Evolutionary conservation across 2,329 filamentous ascomycete species (phyloP), one percentile per base, ranked within the genome.

Genomic region (Ophiostoma fasciatum): DNA sequence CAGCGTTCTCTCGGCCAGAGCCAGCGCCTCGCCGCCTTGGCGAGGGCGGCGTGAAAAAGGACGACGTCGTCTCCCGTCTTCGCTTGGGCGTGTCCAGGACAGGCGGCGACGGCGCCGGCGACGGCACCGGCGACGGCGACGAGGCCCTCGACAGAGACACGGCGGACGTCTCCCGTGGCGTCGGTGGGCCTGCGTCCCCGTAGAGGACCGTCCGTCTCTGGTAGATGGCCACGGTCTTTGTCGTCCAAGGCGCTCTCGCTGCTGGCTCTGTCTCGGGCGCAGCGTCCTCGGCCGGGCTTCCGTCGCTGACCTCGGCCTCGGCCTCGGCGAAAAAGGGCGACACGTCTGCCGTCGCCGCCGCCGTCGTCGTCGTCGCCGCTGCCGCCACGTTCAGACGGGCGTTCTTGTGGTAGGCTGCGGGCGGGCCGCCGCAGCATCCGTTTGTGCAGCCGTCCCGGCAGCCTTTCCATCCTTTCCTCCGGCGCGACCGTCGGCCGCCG

Each of bases 11-110:
- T n/a, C 28, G 20, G 18, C 13, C 3, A 6, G 23, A 25, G 23
- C 11, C 11, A 4, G 23, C 13, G 8, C 11, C 4, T 13, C 11
- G 23, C 20, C 6, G 20, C 20, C 6, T 5, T 13, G 23, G 23
- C 23, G 23, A 13, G 11, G 23, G 5, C 7, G 23, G 11, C 23
- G 23, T 13, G 9, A 25, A 25, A 25, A 25, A 25, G 23, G 23
- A 13, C 3, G 23, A 25, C 32, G 46, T 55, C 2, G 44, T 43
- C 31, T 42, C 46, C 21, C 51, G 50, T 29, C 48, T 52, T 3
- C 46, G 35, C 14, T 42, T 48, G 18, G 40, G 37, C 18, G 20
- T 12, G 5, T n/a, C n/a, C n/a, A n/a, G n/a, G n/a, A n/a, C n/a
- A n/a, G n/a, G n/a, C n/a, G n/a, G n/a, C n/a, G n/a, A n/a, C n/a